Evolutionary conservation across 2,329 filamentous ascomycete genomes (phyloP).

Genomic region (Tolypocladium guangdongense): DNA sequence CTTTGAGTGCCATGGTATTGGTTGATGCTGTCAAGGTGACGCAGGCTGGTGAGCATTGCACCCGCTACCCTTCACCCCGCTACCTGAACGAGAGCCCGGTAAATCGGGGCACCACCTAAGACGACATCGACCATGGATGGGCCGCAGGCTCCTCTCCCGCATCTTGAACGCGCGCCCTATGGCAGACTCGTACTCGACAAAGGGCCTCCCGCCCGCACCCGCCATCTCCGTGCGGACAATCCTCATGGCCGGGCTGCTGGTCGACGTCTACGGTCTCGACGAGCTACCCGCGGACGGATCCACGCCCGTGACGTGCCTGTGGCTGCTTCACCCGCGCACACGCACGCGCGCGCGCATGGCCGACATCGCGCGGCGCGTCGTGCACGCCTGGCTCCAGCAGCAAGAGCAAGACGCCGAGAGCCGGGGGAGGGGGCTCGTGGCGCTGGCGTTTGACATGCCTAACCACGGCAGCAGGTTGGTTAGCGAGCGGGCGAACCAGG

Average conservation of each 20-base stretch:
- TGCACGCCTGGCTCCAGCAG: slow-evolving; percentile 55
- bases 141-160: neutral
- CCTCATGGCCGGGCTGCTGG: slow-evolving; percentile 66
- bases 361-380: slow-evolving; percentile 55
- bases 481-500: slow-evolving; percentile 56
- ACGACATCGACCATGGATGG: neutral
- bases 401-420: slow-evolving; percentile 1
- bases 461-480: slow-evolving; percentile 76
- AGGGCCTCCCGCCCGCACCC: slow-evolving; percentile 27
- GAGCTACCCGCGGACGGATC: slow-evolving; percentile 48
- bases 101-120: neutral
- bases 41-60: neutral
- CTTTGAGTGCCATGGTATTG: neutral
- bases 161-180: slow-evolving; percentile 9
- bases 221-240: slow-evolving; percentile 53
- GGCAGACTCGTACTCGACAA: slow-evolving; percentile 19
- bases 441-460: slow-evolving; percentile 79
- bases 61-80: neutral
- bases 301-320: slow-evolving; percentile 63
- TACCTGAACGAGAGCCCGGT: neutral
- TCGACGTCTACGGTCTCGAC: slow-evolving; percentile 69
- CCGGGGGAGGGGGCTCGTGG: slow-evolving; percentile 53
- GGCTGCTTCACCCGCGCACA: slow-evolving; percentile 77
- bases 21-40: neutral
- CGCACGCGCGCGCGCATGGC: slow-evolving; percentile 64